Conservation (phyloP, 2,329 filamentous ascomycete species). For the Epichloe uncinata region DNA sequence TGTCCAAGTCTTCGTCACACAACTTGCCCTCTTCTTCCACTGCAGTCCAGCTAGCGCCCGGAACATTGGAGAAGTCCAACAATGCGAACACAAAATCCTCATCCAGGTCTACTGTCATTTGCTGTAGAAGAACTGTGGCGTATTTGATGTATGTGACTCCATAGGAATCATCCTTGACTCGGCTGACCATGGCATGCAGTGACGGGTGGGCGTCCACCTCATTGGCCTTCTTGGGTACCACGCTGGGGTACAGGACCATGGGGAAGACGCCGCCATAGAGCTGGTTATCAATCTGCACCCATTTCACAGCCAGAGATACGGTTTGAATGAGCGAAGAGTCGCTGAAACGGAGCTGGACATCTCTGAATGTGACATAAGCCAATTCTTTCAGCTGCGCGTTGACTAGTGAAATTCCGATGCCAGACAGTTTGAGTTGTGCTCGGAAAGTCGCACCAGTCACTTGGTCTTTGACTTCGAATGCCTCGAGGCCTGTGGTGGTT, state of each 20-base stretch:
- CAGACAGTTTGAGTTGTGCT: conserved; percentile 76
- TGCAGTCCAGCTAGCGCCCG: conserved; percentile 64
- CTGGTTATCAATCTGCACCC: conserved; percentile 98
- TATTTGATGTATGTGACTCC: conserved; percentile 98
- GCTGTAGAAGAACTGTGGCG: conserved; percentile 81
- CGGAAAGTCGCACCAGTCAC: conserved; percentile 82
- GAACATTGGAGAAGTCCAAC: conserved; percentile 86
- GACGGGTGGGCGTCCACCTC: conserved; percentile 96
- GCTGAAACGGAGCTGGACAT: conserved; percentile 79
- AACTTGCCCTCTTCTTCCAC: conserved; percentile 66
- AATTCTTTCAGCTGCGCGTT: conserved; percentile 86
- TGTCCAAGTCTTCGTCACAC: conserved; percentile 79
- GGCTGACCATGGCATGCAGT: conserved; percentile 78
- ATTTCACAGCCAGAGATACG: conserved; percentile 80
- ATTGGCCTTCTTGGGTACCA: conserved; percentile 91
- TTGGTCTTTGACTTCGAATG: conserved; percentile 85
- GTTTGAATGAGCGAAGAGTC: conserved; percentile 94
- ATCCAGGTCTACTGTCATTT: conserved; percentile 96
- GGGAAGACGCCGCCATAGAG: conserved; percentile 97
- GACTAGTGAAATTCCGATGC: conserved; percentile 84
- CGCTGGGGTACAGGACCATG: conserved; percentile 91
- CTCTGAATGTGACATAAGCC: conserved; percentile 84
- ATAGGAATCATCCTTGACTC: conserved; percentile 96
- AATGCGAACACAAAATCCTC: conserved; percentile 97
- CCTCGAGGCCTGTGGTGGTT: conserved; percentile 36